Evolutionary conservation across 2,329 filamentous ascomycete genomes (phyloP).

Genomic region (Aspergillus ochraceoroseus): DNA sequence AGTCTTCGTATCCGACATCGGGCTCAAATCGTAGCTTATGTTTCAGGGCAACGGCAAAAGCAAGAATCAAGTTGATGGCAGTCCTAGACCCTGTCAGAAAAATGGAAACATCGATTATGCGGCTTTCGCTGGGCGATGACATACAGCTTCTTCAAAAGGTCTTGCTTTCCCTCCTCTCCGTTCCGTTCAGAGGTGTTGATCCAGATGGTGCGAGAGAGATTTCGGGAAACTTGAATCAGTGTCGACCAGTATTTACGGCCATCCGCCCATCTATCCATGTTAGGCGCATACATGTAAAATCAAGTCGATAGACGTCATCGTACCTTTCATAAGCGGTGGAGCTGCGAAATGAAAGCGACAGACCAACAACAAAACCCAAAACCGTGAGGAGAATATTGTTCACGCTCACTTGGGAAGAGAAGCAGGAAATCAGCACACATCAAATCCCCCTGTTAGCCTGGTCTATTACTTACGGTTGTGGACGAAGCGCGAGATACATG

Average conservation of each 20-base stretch:
- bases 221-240: conserved; percentile 53
- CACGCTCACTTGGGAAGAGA: conserved; percentile 47
- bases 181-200: conserved; percentile 63
- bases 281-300: conserved; percentile 2
- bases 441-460: too few relatives aligned
- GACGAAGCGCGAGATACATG: conserved; percentile 49
- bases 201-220: conserved; percentile 70
- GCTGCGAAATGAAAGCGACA: conserved; percentile 71
- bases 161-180: conserved; percentile 56
- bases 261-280: conserved; percentile 49
- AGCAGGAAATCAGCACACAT: too few relatives aligned
- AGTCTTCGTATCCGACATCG: conserved; percentile 69
- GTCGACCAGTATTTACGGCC: conserved; percentile 61
- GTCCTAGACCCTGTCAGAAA: too few relatives aligned
- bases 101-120: too few relatives aligned
- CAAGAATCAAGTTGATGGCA: conserved; percentile 70
- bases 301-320: background rate
- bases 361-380: conserved; percentile 74
- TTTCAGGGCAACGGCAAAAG: conserved; percentile 72
- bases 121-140: too few relatives aligned
- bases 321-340: conserved; percentile 71
- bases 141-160: conserved; percentile 63
- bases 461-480: conserved; percentile 36
- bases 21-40: conserved; percentile 81
- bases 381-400: conserved; percentile 67